phyloP scores from a whole-genome alignment of 2,329 filamentous ascomycete species.

The Ophiostoma montium region DNA sequence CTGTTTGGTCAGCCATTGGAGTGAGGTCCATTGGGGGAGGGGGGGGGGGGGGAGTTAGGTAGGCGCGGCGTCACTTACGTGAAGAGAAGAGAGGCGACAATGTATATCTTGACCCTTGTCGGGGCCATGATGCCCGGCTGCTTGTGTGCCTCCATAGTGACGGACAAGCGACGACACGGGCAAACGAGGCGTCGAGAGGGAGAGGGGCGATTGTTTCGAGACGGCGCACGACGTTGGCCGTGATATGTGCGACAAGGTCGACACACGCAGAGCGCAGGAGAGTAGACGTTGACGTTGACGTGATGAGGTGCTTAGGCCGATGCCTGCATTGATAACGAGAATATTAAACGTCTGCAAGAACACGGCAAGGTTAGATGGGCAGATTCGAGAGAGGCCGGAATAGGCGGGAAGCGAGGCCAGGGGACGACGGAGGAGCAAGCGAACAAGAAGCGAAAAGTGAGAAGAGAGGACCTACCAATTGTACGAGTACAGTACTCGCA shows the following conservation, averaged over 20 bases:
- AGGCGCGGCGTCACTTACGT: conserved; percentile 22
- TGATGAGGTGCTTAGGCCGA: neutral
- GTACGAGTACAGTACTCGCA: neutral
- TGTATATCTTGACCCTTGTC: conserved; percentile 23
- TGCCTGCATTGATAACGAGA: neutral
- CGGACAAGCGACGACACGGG: neutral
- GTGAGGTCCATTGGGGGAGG: too few species aligned
- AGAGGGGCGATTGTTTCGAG: neutral
- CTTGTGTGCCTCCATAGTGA: conserved; percentile 14
- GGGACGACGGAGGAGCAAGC: neutral
- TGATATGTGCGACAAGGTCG: too few species aligned
- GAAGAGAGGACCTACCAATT: neutral
- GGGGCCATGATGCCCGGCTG: conserved; percentile 18
- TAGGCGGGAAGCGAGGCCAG: too few species aligned
- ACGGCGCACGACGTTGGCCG: too few species aligned
- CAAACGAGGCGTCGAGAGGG: neutral
- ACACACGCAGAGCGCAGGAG: too few species aligned
- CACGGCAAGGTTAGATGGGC: neutral
- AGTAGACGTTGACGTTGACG: neutral
- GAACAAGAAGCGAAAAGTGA: neutral
- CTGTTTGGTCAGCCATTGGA: conserved; percentile 20
- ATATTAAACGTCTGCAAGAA: neutral
- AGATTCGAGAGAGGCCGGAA: too few species aligned
- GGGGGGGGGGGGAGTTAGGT: neutral
- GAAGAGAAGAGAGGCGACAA: conserved; percentile 22